Base-by-base conservation (phyloP, 441 rosid genomes). In the Jatropha podagrica region DNA sequence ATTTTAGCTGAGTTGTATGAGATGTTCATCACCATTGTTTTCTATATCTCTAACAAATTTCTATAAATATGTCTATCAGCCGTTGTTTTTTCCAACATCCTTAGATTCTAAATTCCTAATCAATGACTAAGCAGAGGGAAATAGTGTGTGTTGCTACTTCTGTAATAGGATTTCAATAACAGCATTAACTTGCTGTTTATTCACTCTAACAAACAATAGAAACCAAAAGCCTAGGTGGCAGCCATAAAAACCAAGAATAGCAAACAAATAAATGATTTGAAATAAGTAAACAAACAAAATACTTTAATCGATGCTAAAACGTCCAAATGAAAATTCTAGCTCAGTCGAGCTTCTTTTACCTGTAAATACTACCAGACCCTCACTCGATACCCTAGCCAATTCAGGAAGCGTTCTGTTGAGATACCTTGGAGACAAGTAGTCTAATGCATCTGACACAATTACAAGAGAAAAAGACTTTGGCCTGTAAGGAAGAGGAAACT, bases 351-450 rank as follows among this genome's bases (percentile, higher is more conserved):
- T 48, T 20, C 68, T 55, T 61, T 67, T 83, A 89, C 94, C 92
- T 61, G 91, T 51, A 86, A 91, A 86, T 70, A 88, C 78, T 32
- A 90, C 84, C 58, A 91, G 81, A 48, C 94, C 92, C 38, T 83
- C 88, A 55, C 87, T 65, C 42, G 94, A 84, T 9, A 91, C 87
- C 83, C 90, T 85, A 0, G 88, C 89, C 83, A 91, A 78, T 74
- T 88, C 94, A 17, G 87, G 91, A 78, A 89, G 88, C 49, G 86
- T 89, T 76, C 56, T 88, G 80, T 88, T 89, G 26, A 89, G 91
- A 78, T 89, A 89, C 75, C 81, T 88, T 4, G 94, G 96, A 70
- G 96, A 86, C 84, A 91, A 77, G 84, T 91, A 91, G 83, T 89
- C 94, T 69, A 88, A 67, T 14, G 89, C 85, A 84, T 91, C 94